Conservation (phyloP, 495 filamentous ascomycete genomes). For the Penicillium bovifimosum region DNA sequence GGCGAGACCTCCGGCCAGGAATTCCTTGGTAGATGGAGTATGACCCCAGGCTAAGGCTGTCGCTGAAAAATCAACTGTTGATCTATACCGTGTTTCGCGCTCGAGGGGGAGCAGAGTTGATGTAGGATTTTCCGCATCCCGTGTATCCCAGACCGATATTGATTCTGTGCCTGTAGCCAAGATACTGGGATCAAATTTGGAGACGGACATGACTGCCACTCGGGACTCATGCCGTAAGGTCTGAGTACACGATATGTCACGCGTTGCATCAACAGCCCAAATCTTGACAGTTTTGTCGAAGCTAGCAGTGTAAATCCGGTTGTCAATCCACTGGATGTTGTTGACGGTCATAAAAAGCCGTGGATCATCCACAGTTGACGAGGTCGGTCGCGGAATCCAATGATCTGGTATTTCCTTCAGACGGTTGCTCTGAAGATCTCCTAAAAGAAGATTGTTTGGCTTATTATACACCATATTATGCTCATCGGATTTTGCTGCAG, state of each 20-base stretch:
- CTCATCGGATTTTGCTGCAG: slow-evolving; percentile 66
- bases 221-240: slow-evolving; percentile 59
- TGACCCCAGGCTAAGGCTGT: slow-evolving; percentile 71
- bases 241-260: slow-evolving; percentile 32
- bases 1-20: slow-evolving; percentile 73
- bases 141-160: slow-evolving; percentile 30
- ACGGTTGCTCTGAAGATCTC: slow-evolving; percentile 49
- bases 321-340: slow-evolving; percentile 64
- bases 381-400: slow-evolving; percentile 50
- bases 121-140: neutral
- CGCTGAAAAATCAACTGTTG: slow-evolving; percentile 53
- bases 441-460: slow-evolving; percentile 68
- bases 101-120: slow-evolving; percentile 4
- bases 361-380: slow-evolving; percentile 52
- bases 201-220: slow-evolving; percentile 67
- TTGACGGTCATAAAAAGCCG: slow-evolving; percentile 76
- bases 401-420: slow-evolving; percentile 68
- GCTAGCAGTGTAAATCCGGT: slow-evolving; percentile 66
- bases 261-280: slow-evolving; percentile 51
- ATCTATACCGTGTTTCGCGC: slow-evolving; percentile 24
- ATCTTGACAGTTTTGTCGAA: slow-evolving; percentile 77
- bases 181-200: slow-evolving; percentile 32
- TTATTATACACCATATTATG: slow-evolving; percentile 83
- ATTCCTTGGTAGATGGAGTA: slow-evolving; percentile 40
- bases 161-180: slow-evolving; percentile 47